Conservation (phyloP, 2,329 filamentous ascomycete genomes). For the Elsinoe australis region DNA sequence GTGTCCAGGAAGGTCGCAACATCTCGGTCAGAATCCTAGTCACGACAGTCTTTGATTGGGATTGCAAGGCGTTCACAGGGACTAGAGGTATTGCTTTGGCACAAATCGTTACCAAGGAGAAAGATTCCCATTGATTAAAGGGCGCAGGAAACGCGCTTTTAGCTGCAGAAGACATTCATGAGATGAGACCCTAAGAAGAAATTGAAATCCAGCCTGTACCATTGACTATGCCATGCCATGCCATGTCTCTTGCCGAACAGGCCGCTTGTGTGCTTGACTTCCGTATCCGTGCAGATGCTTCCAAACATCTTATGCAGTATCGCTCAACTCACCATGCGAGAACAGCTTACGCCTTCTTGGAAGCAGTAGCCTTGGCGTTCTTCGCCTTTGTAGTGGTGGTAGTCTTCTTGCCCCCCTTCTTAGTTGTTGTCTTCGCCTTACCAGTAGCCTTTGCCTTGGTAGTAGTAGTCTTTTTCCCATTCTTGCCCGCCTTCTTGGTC, state of each 20-base stretch:
- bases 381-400: background rate
- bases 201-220: too few relatives aligned
- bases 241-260: background rate
- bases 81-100: too few relatives aligned
- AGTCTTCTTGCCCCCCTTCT: background rate
- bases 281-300: background rate
- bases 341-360: background rate
- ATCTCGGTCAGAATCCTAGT: too few relatives aligned
- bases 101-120: too few relatives aligned
- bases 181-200: background rate
- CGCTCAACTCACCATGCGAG: background rate
- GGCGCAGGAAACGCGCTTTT: background rate
- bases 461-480: background rate
- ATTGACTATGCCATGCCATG: conserved; percentile 1
- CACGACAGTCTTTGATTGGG: too few relatives aligned
- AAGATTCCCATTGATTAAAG: background rate
- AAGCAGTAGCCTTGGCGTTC: conserved; percentile 1
- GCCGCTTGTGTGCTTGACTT: background rate
- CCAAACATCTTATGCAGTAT: background rate
- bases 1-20: too few relatives aligned
- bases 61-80: too few relatives aligned
- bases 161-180: background rate
- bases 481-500: background rate
- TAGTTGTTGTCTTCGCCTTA: conserved; percentile 12
- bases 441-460: background rate